Base-by-base conservation (phyloP, 2,329 filamentous ascomycete genomes). In the Pyricularia sp. region DNA sequence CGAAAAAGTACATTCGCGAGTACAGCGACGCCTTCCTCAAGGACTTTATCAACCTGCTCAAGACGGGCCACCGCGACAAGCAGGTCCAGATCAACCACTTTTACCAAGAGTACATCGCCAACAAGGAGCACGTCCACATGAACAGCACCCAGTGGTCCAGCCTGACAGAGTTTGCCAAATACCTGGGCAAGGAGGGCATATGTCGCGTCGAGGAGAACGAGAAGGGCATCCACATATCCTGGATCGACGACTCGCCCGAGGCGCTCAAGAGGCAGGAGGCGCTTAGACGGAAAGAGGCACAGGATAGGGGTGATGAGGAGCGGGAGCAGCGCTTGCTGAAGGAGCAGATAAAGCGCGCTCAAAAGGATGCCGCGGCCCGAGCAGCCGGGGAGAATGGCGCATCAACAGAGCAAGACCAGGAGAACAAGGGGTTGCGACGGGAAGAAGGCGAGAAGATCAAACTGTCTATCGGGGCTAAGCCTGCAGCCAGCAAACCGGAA, bases 181-280 rank as follows among this genome's bases (percentile, higher is more conserved):
- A 90, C 71, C 78, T 99, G 1, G 93, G 93, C 0, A 79, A 89
- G 26, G 92, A 97, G 74, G 90, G 93, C 0, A 86, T 97, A 60
- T 96, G 91, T 71, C 82, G 90, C 33, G 93, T 97, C 0, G 92
- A 97, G 75, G 93, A 97, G 74, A 91, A 87, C 55, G 85, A 86
- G 6, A 93, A 96, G 74, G 94, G 91, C 0, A 71, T 97, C 55
- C 89, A 92, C 71, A 87, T 99, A 64, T 82, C 88, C 1, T 99
- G 93, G 90, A 88, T 97, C 66, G 93, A 99, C 72, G 91, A 93
- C 70, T 93, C 88, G 44, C 91, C 92, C 0, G 93, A 96, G 65
- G 91, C 92, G 1, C 77, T 97, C 68, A 82, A 85, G 70, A 79
- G 93, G 63, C 85, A 90, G 67, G 93, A 97, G 69, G 91, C 91